These are phyloP conservation scores for Xylaria intraflava DNA, from an alignment of 495 filamentous ascomycete species.

Conservation along the genomic window DNA sequence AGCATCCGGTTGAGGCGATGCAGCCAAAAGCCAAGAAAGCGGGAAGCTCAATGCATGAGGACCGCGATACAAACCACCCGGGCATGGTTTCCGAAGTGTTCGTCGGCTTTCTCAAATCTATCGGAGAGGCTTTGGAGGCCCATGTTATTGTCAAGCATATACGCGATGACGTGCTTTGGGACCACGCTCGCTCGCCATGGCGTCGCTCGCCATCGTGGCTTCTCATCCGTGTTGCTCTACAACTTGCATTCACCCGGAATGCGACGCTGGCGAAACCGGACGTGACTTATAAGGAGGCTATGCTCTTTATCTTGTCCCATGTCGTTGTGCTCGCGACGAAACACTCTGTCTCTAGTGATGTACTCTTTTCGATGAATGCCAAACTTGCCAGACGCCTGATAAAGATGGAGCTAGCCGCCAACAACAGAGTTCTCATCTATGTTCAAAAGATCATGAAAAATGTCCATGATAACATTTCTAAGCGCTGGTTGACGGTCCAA, in stretches of 20 bases:
- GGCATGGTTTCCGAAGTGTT: constrained; percentile 49
- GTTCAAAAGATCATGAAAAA: neutral
- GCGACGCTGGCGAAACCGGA: neutral
- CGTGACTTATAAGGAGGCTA: constrained; percentile 48
- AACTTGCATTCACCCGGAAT: constrained; percentile 19
- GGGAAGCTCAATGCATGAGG: constrained; percentile 29
- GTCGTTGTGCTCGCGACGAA: constrained; percentile 28
- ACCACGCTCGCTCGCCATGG: constrained; percentile 39
- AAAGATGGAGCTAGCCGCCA: constrained; percentile 29
- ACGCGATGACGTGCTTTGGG: constrained; percentile 52
- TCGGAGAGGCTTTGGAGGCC: constrained; percentile 25
- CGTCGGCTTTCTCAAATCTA: constrained; percentile 36
- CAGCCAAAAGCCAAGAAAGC: constrained; percentile 39
- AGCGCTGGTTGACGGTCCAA: neutral
- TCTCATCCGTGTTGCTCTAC: constrained; percentile 48
- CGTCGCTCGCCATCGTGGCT: constrained; percentile 53
- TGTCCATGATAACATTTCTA: neutral
- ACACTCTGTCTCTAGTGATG: constrained; percentile 20
- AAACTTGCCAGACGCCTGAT: constrained; percentile 44
- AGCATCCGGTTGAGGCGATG: constrained; percentile 29
- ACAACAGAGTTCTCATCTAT: neutral
- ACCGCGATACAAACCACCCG: constrained; percentile 48
- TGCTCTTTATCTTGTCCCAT: constrained; percentile 41
- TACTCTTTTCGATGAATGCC: constrained; percentile 37
- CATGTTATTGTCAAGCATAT: constrained; percentile 47